Percentiles rank a stretch among this genome's conserved stretches.
phyloP scores from a whole-genome alignment of 257 asterid genomes.

The Gentiana macrophylla region DNA sequence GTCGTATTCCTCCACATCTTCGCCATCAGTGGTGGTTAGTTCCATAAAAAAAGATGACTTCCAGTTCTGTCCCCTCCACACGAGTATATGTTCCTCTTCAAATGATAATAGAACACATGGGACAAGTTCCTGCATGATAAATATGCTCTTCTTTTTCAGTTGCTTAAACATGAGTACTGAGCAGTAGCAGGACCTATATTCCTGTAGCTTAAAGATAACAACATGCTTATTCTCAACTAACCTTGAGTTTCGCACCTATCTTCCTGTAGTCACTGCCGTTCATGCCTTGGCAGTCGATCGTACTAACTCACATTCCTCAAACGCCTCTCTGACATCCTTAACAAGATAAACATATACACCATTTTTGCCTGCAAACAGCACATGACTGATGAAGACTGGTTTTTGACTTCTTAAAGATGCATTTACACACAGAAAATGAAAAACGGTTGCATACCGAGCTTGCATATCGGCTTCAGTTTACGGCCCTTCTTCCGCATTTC shows the following conservation, averaged over 20 bases:
- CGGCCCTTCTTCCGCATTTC: slow-evolving; percentile 78
- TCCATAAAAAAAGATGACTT: slow-evolving; percentile 30
- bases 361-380: slow-evolving; percentile 66
- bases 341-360: slow-evolving; percentile 74
- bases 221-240: slow-evolving; percentile 10
- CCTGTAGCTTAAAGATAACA: neutral
- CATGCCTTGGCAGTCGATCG: slow-evolving; percentile 84
- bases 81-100: slow-evolving; percentile 72
- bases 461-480: slow-evolving; percentile 63
- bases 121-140: slow-evolving; percentile 70
- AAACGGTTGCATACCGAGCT: slow-evolving; percentile 47
- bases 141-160: neutral
- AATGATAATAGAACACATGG: slow-evolving; percentile 87
- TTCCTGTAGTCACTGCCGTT: slow-evolving; percentile 72
- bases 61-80: slow-evolving; percentile 89
- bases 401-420: slow-evolving; percentile 8
- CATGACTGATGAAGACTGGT: slow-evolving; percentile 5
- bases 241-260: slow-evolving; percentile 95
- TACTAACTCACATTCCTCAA: slow-evolving; percentile 87
- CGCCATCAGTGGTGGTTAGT: slow-evolving; percentile 21
- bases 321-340: slow-evolving; percentile 70
- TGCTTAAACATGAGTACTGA: neutral
- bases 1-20: slow-evolving; percentile 17
- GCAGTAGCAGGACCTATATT: no score
- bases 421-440: slow-evolving; percentile 9